Base-by-base conservation (phyloP, 1,284 basidiomycete species). In the Leccinum proliferum region DNA sequence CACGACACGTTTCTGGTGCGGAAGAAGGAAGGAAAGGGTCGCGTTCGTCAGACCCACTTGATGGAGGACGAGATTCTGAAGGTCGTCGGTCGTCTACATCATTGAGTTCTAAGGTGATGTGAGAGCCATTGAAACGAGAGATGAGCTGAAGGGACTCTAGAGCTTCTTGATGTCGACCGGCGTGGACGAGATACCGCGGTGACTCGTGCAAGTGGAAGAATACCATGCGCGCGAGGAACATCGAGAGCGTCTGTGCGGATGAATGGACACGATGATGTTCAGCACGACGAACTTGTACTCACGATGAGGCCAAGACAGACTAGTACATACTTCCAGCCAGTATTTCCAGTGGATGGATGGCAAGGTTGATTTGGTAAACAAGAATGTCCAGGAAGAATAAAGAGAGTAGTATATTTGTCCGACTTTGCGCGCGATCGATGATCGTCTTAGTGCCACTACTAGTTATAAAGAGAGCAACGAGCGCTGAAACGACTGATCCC, bases 141-240 rank as follows among this genome's bases (percentile, higher is more conserved):
- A 98, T 97, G 65, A 90, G 77, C 67, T 89, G 86, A 0, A 98
- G 81, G 2, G 88, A 88, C 65, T 90, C 83, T 50, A 95, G 76
- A 0, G 95, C 95, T 70, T 96, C 94, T 60, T 87, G 83, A 35
- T 83, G 85, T 37, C 93, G 83, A 9, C 93, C 93, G 0, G 90
- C 88, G 55, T 93, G 87, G 11, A 95, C 93, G 61, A 98, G 87
- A 70, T 88, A 96, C 41, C 94, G 86, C 9, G 96, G 95, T 0
- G 94, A 96, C 76, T 99, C 96, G 72, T 96, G 89, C 15, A 99
- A 78, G 9, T 87, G 85, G 81, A 98, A 97, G 74, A 98, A 89
- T 9, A 92, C 78, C 65, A 96, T 92, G 15, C 96, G 90, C 3
- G 87, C 87, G 25, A 92, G 72, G 71, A 95, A 94, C 87, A 98